Evolutionary conservation across 768 basidiomycete genomes (phyloP).

Genomic region (Boletus tomentosulus): DNA sequence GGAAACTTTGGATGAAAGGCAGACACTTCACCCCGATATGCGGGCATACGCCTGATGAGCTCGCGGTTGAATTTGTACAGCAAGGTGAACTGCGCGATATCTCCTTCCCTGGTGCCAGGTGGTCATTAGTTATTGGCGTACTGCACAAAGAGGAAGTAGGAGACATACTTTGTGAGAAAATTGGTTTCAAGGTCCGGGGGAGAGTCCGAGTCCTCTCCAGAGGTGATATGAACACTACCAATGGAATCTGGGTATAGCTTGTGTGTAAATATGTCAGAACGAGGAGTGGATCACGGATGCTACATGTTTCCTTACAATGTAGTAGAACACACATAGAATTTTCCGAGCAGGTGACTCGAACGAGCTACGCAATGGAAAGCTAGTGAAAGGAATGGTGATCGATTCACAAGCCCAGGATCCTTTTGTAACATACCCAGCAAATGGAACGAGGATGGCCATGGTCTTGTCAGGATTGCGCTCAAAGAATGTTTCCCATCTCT

Average conservation of each 20-base stretch:
- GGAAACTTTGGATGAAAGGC: slow-evolving; percentile 24
- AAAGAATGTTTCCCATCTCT: slow-evolving; percentile 20
- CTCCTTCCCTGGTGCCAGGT: slow-evolving; percentile 19
- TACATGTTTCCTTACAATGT: not conserved
- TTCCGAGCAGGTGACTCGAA: not conserved
- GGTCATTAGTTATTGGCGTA: not conserved
- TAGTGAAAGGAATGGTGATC: slow-evolving; percentile 1
- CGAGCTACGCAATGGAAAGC: slow-evolving; percentile 4
- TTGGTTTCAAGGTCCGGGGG: slow-evolving; percentile 42
- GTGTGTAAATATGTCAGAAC: not conserved
- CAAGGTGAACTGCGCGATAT: slow-evolving; percentile 46
- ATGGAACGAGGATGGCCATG: slow-evolving; percentile 33
- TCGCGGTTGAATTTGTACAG: slow-evolving; percentile 53
- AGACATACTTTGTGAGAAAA: slow-evolving; percentile 40
- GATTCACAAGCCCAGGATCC: not conserved
- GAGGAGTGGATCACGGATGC: too few relatives aligned
- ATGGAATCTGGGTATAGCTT: slow-evolving; percentile 40
- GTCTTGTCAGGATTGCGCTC: slow-evolving; percentile 18
- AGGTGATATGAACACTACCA: slow-evolving; percentile 46
- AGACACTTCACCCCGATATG: slow-evolving; percentile 11
- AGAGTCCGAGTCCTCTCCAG: slow-evolving; percentile 38
- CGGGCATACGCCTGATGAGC: slow-evolving; percentile 47
- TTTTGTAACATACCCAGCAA: slow-evolving; percentile 34
- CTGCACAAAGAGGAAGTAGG: not conserved
- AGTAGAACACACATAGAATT: not conserved